Base-by-base conservation (phyloP, 2,329 filamentous ascomycete species). In the Aureobasidium melanogenum region DNA sequence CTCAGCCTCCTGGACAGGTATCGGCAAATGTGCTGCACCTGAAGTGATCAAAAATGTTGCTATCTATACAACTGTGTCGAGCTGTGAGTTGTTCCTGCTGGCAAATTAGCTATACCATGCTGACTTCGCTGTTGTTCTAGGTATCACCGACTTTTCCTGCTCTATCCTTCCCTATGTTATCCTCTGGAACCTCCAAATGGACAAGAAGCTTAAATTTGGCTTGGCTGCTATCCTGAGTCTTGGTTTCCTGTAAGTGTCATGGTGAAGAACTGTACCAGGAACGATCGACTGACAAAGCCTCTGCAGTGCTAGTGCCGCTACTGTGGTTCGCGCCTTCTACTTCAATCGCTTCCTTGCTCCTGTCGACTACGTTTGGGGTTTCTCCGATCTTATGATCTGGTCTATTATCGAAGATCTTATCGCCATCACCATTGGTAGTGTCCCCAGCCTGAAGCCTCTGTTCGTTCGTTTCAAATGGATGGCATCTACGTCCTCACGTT, bases 281-380 rank as follows among this genome's bases (percentile, higher is more conserved):
- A 28, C 15, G 2, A 22, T 24, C 24, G 22, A 56, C 30, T 46
- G 9, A 44, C 9, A 17, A 14, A 7, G 14, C 12, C 32, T 5
- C 47, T 3, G 44, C 7, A 38, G 44, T 52, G 84, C 82, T 34
- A 82, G 82, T 67, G 72, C 77, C 60, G 77, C 74, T 15, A 77
- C 76, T 0, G 67, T 74, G 1, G 73, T 78, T 5, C 74, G 78
- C 39, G 72, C 78, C 63, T 71, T 72, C 7, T 72, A 76, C 68
- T 65, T 67, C 63, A 62, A 73, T 63, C 63, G 72, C 66, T 64
- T 75, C 30, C 66, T 67, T 0, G 67, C 74, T 12, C 64, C 64
- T 1, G 67, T 74, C 19, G 70, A 74, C 61, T 74, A 72, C 55
- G 63, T 73, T 61, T 74, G 72, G 51, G 60, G 61, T 28, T 56